phyloP scores from a whole-genome alignment of 1,284 basidiomycete species.

The Tylopilus orsonianus region DNA sequence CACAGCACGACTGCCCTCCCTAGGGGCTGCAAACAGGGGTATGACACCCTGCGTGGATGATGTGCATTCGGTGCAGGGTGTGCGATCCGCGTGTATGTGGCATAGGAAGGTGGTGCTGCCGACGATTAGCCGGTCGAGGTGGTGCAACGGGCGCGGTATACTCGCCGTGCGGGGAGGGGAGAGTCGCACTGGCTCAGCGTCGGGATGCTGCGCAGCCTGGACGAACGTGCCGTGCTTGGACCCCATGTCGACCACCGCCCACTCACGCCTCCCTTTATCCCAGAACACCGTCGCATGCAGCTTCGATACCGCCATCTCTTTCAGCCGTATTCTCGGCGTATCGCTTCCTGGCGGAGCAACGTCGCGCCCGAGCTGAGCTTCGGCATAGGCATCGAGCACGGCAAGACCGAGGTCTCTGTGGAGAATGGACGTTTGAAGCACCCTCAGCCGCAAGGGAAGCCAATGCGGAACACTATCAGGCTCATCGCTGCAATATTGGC shows the following conservation, averaged over 20 bases:
- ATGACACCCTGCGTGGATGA: conserved; percentile 52
- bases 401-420: conserved; percentile 51
- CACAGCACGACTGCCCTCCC: conserved; percentile 29
- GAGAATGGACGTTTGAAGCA: conserved; percentile 51
- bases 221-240: conserved; percentile 78
- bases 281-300: conserved; percentile 73
- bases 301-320: conserved; percentile 81
- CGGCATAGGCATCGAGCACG: conserved; percentile 59
- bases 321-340: conserved; percentile 65
- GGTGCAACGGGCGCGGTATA: conserved; percentile 57
- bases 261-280: conserved; percentile 56
- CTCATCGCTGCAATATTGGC: conserved; percentile 9
- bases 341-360: conserved; percentile 45
- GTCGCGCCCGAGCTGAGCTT: conserved; percentile 73
- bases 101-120: conserved; percentile 68
- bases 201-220: conserved; percentile 29
- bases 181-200: conserved; percentile 41
- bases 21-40: conserved; percentile 50
- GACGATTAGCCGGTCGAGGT: conserved; percentile 63
- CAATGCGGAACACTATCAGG: conserved; percentile 13
- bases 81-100: conserved; percentile 60
- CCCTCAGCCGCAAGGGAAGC: conserved; percentile 55
- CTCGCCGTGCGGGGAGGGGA: conserved; percentile 66
- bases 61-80: conserved; percentile 64
- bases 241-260: conserved; percentile 79